Evolutionary conservation across 768 basidiomycete species (phyloP).

Genomic region (Boletus rubroflammeus): DNA sequence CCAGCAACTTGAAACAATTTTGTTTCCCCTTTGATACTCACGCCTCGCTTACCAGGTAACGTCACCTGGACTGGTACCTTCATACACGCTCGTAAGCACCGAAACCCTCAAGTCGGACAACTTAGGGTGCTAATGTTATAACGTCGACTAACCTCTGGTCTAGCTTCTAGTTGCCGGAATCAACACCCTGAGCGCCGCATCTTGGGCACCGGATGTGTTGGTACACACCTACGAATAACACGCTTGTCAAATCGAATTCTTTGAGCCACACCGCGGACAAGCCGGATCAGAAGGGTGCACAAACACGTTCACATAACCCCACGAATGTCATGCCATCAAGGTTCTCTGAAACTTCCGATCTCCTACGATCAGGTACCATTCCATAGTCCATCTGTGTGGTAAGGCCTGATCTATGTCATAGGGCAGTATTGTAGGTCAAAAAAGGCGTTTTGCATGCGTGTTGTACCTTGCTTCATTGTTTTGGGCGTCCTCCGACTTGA

Average conservation of each 20-base stretch:
- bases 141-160: background rate
- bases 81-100: background rate
- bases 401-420: background rate
- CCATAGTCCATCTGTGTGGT: background rate
- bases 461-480: background rate
- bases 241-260: background rate
- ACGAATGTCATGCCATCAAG: background rate
- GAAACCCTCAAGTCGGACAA: background rate
- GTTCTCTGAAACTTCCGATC: background rate
- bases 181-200: background rate
- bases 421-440: background rate
- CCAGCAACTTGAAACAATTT: conserved; percentile 15
- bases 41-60: conserved; percentile 16
- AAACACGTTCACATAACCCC: background rate
- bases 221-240: background rate
- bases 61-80: conserved; percentile 12
- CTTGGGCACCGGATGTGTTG: background rate
- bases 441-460: background rate
- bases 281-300: background rate
- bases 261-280: background rate
- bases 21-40: conserved; percentile 1
- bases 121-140: background rate
- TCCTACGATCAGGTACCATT: background rate
- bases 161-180: background rate
- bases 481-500: background rate